A percentile compares a stretch with the other conserved stretches of the same genome.
phyloP scores from a whole-genome alignment of 768 basidiomycete genomes.

The Boletus barrowsii region DNA sequence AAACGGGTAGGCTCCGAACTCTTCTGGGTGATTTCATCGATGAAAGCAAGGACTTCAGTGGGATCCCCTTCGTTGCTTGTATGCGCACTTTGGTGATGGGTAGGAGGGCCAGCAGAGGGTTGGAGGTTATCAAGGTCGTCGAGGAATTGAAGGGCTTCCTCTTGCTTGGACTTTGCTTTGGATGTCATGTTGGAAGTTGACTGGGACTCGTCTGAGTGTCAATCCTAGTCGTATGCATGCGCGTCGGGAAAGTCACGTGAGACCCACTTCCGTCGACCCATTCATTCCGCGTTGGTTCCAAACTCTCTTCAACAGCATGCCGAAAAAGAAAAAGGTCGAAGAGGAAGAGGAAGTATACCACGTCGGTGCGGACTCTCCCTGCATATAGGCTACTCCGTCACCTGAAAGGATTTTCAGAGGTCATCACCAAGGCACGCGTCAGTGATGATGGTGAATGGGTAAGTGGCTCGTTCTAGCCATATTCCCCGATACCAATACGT shows the following conservation, averaged over 20 bases:
- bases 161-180: conserved; percentile 71
- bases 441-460: conserved; percentile 52
- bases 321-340: conserved; percentile 26
- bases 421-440: conserved; percentile 58
- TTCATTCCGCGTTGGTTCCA: background rate
- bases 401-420: conserved; percentile 40
- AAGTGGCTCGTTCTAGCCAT: conserved; percentile 16
- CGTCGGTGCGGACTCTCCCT: conserved; percentile 39
- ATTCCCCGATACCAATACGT: background rate
- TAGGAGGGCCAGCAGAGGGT: conserved; percentile 32
- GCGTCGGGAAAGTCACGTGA: conserved; percentile 16
- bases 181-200: conserved; percentile 29
- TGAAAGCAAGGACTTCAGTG: conserved; percentile 85
- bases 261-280: background rate
- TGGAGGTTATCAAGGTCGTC: conserved; percentile 90
- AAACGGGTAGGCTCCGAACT: conserved; percentile 72
- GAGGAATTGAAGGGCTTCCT: conserved; percentile 89
- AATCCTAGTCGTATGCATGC: background rate
- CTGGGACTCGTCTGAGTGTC: background rate
- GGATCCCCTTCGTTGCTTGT: conserved; percentile 57
- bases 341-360: conserved; percentile 39
- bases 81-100: conserved; percentile 23
- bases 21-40: conserved; percentile 94
- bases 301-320: conserved; percentile 13
- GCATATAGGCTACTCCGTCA: background rate